These are phyloP conservation scores for Sisymbrium altissimum DNA, from an alignment of 345 rosid species.

Conservation along the genomic window DNA sequence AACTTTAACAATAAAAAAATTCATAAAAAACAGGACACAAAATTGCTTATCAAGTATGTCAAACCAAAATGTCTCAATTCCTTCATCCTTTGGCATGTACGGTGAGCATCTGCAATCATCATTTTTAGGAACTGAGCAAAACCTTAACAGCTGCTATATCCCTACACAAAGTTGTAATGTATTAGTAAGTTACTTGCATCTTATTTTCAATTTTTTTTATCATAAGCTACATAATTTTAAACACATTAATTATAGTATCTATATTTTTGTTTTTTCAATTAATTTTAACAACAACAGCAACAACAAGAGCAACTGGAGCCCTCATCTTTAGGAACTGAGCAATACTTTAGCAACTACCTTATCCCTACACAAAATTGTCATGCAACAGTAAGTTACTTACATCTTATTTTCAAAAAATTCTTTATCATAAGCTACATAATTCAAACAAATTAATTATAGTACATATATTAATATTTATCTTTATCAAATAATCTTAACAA, in stretches of 20 bases:
- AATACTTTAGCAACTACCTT: neutral
- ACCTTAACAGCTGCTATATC: too few species aligned
- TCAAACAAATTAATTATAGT: neutral
- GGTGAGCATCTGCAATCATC: neutral
- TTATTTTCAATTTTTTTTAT: too few species aligned
- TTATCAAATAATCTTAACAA: neutral
- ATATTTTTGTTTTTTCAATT: too few species aligned
- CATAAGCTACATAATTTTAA: too few species aligned
- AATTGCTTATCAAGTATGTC: neutral
- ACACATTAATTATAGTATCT: too few species aligned
- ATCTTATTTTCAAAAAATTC: neutral
- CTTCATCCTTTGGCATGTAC: neutral
- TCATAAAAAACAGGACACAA: neutral
- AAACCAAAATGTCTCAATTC: neutral
- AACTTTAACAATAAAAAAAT: neutral
- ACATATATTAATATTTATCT: neutral
- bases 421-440: neutral
- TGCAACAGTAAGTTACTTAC: neutral
- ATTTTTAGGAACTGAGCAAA: neutral
- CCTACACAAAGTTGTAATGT: too few species aligned
- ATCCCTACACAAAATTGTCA: neutral
- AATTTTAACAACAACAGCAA: too few species aligned
- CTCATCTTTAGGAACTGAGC: neutral
- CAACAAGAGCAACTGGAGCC: too few species aligned
- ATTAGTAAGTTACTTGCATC: too few species aligned